These are phyloP conservation scores for Kuraishia cidri DNA, from an alignment of 805 yeast species.

Conservation along the genomic window DNA sequence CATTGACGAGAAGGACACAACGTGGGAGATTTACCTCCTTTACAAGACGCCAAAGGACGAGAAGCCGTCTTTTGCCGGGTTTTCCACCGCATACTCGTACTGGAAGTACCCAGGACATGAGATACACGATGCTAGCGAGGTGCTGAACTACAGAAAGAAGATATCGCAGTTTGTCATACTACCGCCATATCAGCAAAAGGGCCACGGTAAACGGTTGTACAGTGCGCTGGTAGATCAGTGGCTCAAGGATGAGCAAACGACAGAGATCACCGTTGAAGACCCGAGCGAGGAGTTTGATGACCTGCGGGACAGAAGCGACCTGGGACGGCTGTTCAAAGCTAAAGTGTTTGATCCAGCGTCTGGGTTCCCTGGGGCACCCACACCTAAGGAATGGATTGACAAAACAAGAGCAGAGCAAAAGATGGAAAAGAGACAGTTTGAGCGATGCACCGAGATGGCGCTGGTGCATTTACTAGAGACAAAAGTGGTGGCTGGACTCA, in stretches of 20 bases:
- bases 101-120: constrained; percentile 59
- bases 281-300: constrained; percentile 92
- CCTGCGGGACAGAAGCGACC: constrained; percentile 76
- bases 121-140: constrained; percentile 34
- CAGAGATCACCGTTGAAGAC: constrained; percentile 85
- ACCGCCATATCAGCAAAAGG: constrained; percentile 73
- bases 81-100: constrained; percentile 75
- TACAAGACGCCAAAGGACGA: constrained; percentile 24
- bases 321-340: constrained; percentile 33
- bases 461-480: constrained; percentile 30
- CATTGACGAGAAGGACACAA: constrained; percentile 65
- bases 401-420: constrained; percentile 34
- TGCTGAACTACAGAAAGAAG: constrained; percentile 45
- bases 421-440: constrained; percentile 71
- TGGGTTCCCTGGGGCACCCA: constrained; percentile 10
- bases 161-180: constrained; percentile 82
- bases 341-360: constrained; percentile 18
- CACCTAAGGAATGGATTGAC: constrained; percentile 26
- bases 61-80: constrained; percentile 56
- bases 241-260: constrained; percentile 39
- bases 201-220: constrained; percentile 68
- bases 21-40: constrained; percentile 73
- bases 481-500: constrained; percentile 12
- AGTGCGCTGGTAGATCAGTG: constrained; percentile 44
- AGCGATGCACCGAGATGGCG: constrained; percentile 70